Conservation (phyloP, 768 basidiomycete species). For the Rhodotorula babjevae region DNA sequence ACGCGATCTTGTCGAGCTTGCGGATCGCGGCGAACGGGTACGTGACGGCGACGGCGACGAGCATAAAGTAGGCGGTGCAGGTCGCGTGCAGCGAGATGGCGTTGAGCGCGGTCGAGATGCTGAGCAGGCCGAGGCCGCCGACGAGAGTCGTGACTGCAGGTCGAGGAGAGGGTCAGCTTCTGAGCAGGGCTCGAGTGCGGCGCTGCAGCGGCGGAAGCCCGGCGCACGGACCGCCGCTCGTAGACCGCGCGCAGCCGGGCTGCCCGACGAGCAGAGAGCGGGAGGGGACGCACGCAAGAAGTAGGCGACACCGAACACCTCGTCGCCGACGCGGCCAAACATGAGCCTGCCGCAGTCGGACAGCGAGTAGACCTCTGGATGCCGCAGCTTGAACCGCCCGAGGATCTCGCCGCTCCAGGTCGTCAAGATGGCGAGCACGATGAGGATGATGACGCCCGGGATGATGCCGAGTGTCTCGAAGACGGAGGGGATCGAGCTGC, state of each 20-base stretch:
- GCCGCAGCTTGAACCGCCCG: background rate
- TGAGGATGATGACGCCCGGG: constrained; percentile 6
- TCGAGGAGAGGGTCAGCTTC: background rate
- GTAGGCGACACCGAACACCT: background rate
- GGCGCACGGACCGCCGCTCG: no score
- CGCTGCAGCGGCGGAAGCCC: no score
- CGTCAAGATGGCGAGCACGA: background rate
- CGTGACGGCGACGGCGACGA: constrained; percentile 41
- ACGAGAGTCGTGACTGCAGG: constrained; percentile 3
- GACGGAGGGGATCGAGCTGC: background rate
- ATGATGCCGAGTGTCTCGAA: constrained; percentile 1
- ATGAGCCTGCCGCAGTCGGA: background rate
- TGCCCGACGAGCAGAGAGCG: no score
- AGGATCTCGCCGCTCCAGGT: background rate
- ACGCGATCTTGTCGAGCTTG: constrained; percentile 44
- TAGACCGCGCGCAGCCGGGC: no score
- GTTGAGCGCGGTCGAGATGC: constrained; percentile 47
- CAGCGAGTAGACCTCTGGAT: constrained; percentile 1
- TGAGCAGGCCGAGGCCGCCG: constrained; percentile 43
- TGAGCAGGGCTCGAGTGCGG: background rate
- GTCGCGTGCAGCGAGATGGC: constrained; percentile 45
- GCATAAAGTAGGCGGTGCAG: constrained; percentile 47
- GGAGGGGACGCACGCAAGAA: background rate
- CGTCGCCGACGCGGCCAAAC: background rate
- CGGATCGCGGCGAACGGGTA: constrained; percentile 40